Percentiles rank a stretch among this genome's conserved stretches.
Conservation (phyloP, 179 eudicot genomes). For the Silene vulgaris region DNA sequence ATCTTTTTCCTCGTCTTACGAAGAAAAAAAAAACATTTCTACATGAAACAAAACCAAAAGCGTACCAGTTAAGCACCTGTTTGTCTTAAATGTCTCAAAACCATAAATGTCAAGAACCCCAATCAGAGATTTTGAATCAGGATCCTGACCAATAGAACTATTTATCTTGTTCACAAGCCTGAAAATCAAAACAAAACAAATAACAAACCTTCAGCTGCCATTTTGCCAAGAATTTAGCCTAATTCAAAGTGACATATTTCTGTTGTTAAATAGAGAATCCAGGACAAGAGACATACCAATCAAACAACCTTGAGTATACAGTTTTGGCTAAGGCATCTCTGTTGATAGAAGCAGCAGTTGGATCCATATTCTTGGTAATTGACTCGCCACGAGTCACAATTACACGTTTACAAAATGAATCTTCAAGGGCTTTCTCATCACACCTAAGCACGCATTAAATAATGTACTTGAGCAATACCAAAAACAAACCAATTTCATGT, state of each 20-base stretch:
- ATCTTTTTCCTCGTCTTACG: constrained; percentile 21
- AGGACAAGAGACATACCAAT: constrained; percentile 48
- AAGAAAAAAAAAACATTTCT: constrained; percentile 8
- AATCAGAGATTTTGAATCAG: constrained; percentile 62
- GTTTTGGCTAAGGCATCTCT: constrained; percentile 90
- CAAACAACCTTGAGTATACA: constrained; percentile 79
- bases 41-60: constrained; percentile 58
- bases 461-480: constrained; percentile 5
- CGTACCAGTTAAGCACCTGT: constrained; percentile 99
- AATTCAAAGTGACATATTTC: neutral
- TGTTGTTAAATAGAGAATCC: constrained; percentile 1
- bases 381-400: constrained; percentile 86
- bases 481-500: neutral
- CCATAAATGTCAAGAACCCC: constrained; percentile 96
- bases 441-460: constrained; percentile 49
- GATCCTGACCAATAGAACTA: constrained; percentile 88
- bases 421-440: constrained; percentile 75
- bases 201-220: constrained; percentile 2
- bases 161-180: constrained; percentile 95
- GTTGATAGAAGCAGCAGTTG: constrained; percentile 62
- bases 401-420: constrained; percentile 86
- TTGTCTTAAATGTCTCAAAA: constrained; percentile 98
- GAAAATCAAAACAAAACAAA: constrained; percentile 20
- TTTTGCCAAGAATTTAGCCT: constrained; percentile 5
- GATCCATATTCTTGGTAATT: constrained; percentile 70